Conservation (phyloP, 2,329 filamentous ascomycete genomes). For the Phaeosphaeriaceae sp. region DNA sequence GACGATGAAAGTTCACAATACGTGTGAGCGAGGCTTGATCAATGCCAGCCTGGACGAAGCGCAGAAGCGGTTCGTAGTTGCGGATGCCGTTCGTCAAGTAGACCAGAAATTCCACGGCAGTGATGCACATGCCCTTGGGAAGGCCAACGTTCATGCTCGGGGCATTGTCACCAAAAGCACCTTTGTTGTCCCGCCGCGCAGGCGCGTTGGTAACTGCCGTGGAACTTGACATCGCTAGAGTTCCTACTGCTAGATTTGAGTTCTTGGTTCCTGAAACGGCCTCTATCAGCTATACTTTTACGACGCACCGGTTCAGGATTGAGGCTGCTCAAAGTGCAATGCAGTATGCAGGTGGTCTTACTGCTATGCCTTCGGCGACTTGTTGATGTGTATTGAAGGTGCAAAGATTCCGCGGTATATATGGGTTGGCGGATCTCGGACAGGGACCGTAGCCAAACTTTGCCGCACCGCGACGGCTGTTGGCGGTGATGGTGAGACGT, state of each 20-base stretch:
- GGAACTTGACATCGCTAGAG: background rate
- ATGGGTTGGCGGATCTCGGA: background rate
- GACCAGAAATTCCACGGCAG: background rate
- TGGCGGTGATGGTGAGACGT: background rate
- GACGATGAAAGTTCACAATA: constrained; percentile 2
- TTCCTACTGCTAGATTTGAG: too few species aligned
- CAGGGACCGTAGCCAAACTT: background rate
- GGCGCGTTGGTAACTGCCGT: background rate
- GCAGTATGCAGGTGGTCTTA: background rate
- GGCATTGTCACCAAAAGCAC: background rate
- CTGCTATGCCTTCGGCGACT: background rate
- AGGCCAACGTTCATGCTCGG: background rate
- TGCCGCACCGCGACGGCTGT: background rate
- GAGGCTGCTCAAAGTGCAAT: background rate
- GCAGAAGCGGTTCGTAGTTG: constrained; percentile 1
- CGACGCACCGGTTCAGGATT: too few species aligned
- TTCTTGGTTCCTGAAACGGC: too few species aligned
- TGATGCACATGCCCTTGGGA: background rate
- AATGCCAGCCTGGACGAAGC: background rate
- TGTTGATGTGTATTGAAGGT: background rate
- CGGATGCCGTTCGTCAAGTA: constrained; percentile 1
- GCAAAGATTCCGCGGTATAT: background rate
- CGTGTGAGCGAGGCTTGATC: background rate
- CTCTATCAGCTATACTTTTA: too few species aligned
- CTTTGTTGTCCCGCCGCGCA: background rate